Conservation (phyloP, 164 flowering plant genomes). For the Magnolia sinica region DNA sequence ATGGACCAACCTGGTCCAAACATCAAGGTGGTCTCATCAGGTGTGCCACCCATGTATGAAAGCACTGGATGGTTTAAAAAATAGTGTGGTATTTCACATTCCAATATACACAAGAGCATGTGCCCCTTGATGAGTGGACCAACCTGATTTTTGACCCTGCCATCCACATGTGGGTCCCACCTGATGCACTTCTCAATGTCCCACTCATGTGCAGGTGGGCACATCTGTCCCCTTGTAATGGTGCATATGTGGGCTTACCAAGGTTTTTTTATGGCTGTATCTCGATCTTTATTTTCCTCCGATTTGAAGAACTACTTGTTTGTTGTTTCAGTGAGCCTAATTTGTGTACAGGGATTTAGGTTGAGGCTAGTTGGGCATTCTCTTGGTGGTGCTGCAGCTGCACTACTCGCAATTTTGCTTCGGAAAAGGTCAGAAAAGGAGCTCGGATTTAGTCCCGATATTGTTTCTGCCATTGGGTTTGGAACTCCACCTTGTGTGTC, state of each 20-base stretch:
- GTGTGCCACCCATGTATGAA: too few relatives aligned
- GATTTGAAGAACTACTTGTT: neutral
- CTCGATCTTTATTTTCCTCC: neutral
- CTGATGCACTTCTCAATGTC: neutral
- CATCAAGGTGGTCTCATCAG: too few relatives aligned
- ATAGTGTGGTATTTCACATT: too few relatives aligned
- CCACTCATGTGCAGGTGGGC: neutral
- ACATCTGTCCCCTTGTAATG: neutral
- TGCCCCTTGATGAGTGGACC: too few relatives aligned
- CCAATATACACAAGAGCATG: too few relatives aligned
- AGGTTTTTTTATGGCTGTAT: neutral
- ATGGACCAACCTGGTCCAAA: neutral
- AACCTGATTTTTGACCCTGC: too few relatives aligned
- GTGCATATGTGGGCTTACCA: neutral
- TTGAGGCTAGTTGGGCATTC: constrained; percentile 90
- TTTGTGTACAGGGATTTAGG: constrained; percentile 72
- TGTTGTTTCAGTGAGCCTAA: constrained; percentile 26
- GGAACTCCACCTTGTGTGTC: constrained; percentile 88
- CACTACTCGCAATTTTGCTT: constrained; percentile 78
- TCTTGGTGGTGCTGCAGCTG: constrained; percentile 80
- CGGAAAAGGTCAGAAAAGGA: constrained; percentile 51
- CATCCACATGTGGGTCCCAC: too few relatives aligned
- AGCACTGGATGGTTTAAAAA: too few relatives aligned
- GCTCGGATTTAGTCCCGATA: constrained; percentile 69
- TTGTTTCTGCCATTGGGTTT: constrained; percentile 68